Evolutionary conservation across 2,329 filamentous ascomycete genomes (phyloP).

Genomic region (Diaporthe ampelina): DNA sequence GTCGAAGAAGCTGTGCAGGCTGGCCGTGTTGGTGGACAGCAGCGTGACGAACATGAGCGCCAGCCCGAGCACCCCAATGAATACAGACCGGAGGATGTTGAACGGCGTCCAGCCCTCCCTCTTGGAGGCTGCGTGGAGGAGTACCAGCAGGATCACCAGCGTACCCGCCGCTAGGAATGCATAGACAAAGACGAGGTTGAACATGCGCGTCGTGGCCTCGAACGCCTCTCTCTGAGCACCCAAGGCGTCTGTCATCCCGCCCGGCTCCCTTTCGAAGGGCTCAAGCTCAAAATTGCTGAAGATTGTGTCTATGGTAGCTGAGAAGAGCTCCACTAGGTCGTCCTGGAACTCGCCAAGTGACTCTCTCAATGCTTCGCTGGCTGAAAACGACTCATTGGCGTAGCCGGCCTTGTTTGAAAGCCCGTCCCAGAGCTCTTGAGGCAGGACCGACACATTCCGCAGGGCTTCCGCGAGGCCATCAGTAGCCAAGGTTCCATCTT

Average conservation of each 20-base stretch:
- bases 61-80: slow-evolving; percentile 45
- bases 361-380: not conserved
- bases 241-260: not conserved
- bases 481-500: not conserved
- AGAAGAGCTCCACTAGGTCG: slow-evolving; percentile 28
- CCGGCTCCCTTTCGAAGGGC: not conserved
- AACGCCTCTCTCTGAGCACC: not conserved
- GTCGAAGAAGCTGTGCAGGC: slow-evolving; percentile 41
- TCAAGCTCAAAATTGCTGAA: slow-evolving; percentile 35
- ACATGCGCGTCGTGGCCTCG: slow-evolving; percentile 16
- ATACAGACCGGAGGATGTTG: slow-evolving; percentile 47
- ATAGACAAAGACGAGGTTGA: slow-evolving; percentile 45
- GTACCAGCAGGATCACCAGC: slow-evolving; percentile 48
- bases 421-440: slow-evolving; percentile 9
- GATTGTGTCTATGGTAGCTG: not conserved
- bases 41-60: slow-evolving; percentile 42
- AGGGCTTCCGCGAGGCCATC: not conserved
- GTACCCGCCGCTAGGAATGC: slow-evolving; percentile 48
- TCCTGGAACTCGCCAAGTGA: not conserved
- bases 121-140: slow-evolving; percentile 50
- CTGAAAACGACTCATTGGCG: not conserved
- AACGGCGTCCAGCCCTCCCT: slow-evolving; percentile 48
- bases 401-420: not conserved
- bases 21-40: slow-evolving; percentile 36
- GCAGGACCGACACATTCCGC: slow-evolving; percentile 10